Percentiles rank a stretch among this genome's conserved stretches.
Evolutionary conservation across 1,284 basidiomycete genomes (phyloP).

Genomic region (Cutaneotrichosporon cutaneum): DNA sequence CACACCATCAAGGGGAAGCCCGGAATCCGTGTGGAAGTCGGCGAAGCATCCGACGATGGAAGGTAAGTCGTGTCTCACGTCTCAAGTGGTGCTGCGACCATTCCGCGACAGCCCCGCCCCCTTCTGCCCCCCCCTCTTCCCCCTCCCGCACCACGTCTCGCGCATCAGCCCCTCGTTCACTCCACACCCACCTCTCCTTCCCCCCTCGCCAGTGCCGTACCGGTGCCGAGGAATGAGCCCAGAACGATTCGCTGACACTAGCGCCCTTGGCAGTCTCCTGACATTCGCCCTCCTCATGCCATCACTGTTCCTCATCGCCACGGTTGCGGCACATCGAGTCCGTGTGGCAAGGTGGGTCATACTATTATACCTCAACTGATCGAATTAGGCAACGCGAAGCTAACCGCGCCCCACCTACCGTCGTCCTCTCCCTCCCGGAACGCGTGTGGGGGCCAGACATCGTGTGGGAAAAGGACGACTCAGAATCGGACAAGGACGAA

Average conservation of each 20-base stretch:
- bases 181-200: neutral
- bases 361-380: neutral
- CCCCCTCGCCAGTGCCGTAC: neutral
- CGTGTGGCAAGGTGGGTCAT: constrained; percentile 44
- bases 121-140: neutral
- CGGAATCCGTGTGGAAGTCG: constrained; percentile 41
- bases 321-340: constrained; percentile 47
- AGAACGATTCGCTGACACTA: constrained; percentile 19
- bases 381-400: constrained; percentile 47
- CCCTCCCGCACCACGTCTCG: neutral
- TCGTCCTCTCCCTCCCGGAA: constrained; percentile 52
- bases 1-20: constrained; percentile 26
- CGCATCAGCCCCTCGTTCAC: neutral
- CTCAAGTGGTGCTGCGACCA: neutral
- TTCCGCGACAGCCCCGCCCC: neutral
- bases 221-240: neutral
- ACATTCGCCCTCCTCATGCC: constrained; percentile 51
- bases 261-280: constrained; percentile 47
- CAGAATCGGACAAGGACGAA: constrained; percentile 27
- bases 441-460: constrained; percentile 52
- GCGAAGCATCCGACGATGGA: constrained; percentile 45
- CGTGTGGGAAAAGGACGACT: constrained; percentile 53
- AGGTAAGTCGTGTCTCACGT: constrained; percentile 36
- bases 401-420: constrained; percentile 49
- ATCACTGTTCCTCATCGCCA: constrained; percentile 44